These are phyloP conservation scores for Hsuehochloa calcarea DNA, from an alignment of 176 grass and related monocot species.

Conservation along the genomic window DNA sequence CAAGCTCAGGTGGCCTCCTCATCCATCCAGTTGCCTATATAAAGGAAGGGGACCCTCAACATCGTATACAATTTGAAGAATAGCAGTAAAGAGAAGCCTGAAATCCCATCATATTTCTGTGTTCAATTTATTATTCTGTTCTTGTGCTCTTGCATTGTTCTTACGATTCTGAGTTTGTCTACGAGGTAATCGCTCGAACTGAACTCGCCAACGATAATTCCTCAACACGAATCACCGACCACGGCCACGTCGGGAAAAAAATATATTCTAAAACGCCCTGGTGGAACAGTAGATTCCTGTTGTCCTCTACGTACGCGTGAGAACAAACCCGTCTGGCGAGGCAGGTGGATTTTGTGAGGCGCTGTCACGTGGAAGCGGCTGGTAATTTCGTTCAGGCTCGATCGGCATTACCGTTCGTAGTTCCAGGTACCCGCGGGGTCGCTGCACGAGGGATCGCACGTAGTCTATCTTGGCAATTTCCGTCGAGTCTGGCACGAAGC, in stretches of 20 bases:
- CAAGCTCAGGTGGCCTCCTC: no score
- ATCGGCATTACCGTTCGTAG: conserved; percentile 13
- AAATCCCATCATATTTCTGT: no score
- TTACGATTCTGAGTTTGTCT: no score
- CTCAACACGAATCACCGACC: neutral
- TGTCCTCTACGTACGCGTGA: conserved; percentile 15
- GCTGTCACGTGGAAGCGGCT: conserved; percentile 35
- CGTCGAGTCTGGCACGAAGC: conserved; percentile 1
- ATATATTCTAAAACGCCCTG: neutral
- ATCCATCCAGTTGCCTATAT: no score
- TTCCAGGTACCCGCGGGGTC: neutral
- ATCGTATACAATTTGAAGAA: no score
- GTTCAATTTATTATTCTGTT: no score
- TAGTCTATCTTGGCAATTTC: neutral
- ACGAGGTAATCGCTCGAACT: no score
- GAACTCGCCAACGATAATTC: no score
- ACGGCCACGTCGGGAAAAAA: neutral
- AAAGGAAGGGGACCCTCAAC: no score
- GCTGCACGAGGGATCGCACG: neutral
- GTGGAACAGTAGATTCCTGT: conserved; percentile 20
- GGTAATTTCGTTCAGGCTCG: conserved; percentile 6
- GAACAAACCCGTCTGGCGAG: conserved; percentile 33
- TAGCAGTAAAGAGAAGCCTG: no score
- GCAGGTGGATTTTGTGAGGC: conserved; percentile 45
- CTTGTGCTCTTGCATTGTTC: no score